phyloP scores from a whole-genome alignment of 345 rosid species.

The Erysimum cheiranthoides region DNA sequence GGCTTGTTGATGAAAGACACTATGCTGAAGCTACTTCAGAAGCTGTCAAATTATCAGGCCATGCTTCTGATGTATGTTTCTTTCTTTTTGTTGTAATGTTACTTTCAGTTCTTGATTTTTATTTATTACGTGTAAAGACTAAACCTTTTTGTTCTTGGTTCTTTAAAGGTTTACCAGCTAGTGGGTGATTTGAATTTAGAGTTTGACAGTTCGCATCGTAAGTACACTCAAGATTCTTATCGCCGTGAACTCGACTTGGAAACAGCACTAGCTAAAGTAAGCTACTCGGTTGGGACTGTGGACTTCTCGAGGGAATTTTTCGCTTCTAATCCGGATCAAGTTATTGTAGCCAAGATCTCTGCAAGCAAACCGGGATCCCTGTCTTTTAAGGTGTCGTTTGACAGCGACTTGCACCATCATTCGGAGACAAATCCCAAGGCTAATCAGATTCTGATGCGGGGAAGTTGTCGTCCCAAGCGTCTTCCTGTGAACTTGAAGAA shows the following conservation, averaged over 20 bases:
- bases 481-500: conserved; percentile 52
- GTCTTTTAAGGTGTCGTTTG: conserved; percentile 69
- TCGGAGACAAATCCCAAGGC: conserved; percentile 52
- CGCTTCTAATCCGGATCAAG: conserved; percentile 76
- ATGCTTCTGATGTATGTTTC: conserved; percentile 70
- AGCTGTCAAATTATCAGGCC: conserved; percentile 63
- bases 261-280: conserved; percentile 73
- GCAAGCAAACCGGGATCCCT: conserved; percentile 67
- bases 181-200: conserved; percentile 85
- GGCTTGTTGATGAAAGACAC: conserved; percentile 64
- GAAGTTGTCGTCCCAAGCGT: conserved; percentile 77
- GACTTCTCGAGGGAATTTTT: conserved; percentile 74
- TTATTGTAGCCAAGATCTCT: conserved; percentile 66
- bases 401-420: conserved; percentile 65
- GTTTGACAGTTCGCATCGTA: conserved; percentile 75
- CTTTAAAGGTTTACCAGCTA: conserved; percentile 74
- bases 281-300: conserved; percentile 65
- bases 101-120: conserved; percentile 18
- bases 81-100: conserved; percentile 6
- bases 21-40: conserved; percentile 75
- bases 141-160: conserved; percentile 20
- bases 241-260: conserved; percentile 92
- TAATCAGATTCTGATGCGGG: conserved; percentile 68
- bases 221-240: conserved; percentile 64
- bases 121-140: not conserved